These are phyloP conservation scores for Testicularia cyperi DNA, from an alignment of 1,284 basidiomycete genomes.

Conservation along the genomic window DNA sequence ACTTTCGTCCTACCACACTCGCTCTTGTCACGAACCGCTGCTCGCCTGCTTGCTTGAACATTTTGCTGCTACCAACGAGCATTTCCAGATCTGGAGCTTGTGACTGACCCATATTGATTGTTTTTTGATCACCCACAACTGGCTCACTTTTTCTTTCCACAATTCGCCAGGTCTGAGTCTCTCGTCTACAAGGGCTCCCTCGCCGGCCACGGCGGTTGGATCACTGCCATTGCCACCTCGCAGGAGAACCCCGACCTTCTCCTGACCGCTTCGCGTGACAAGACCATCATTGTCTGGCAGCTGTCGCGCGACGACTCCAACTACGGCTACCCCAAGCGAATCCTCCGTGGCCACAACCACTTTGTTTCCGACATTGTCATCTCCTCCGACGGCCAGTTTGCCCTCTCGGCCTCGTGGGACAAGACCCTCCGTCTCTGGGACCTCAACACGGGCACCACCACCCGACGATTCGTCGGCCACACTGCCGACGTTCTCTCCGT, in stretches of 20 bases:
- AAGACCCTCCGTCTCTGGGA: slow-evolving; percentile 99
- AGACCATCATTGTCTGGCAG: slow-evolving; percentile 99
- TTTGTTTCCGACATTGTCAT: slow-evolving; percentile 97
- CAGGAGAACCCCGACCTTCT: slow-evolving; percentile 97
- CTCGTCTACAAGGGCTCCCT: slow-evolving; percentile 65
- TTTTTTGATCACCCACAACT: too few relatives aligned
- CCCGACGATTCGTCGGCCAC: slow-evolving; percentile 89
- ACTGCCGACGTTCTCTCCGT: slow-evolving; percentile 89
- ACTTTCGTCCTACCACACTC: too few relatives aligned
- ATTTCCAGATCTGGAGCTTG: too few relatives aligned
- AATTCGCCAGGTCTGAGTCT: slow-evolving; percentile 53
- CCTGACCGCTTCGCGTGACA: slow-evolving; percentile 96
- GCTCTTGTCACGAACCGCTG: too few relatives aligned
- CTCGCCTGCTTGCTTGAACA: too few relatives aligned
- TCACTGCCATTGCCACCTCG: slow-evolving; percentile 86
- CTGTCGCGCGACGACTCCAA: slow-evolving; percentile 83
- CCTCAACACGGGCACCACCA: slow-evolving; percentile 59
- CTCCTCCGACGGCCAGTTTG: slow-evolving; percentile 93
- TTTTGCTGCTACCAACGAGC: too few relatives aligned
- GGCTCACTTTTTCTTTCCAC: too few relatives aligned
- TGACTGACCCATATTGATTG: too few relatives aligned
- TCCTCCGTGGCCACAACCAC: slow-evolving; percentile 98
- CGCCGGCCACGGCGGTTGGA: slow-evolving; percentile 93
- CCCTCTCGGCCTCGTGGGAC: slow-evolving; percentile 99
- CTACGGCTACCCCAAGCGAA: slow-evolving; percentile 70